Percentiles rank a stretch among this genome's conserved stretches.
Conservation (phyloP, 1,284 basidiomycete genomes). For the Athelia sp. region DNA sequence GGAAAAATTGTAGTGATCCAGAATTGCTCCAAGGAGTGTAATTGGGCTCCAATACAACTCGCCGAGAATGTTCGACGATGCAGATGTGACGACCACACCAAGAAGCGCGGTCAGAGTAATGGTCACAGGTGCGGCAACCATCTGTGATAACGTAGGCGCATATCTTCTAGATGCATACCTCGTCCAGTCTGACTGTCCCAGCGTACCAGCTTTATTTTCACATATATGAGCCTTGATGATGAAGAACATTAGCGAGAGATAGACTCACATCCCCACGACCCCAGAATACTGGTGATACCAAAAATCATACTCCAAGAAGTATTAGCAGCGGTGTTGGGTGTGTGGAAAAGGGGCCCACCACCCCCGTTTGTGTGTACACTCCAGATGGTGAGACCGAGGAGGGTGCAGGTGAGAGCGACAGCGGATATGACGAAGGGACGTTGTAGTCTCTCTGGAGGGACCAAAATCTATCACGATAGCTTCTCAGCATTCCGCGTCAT, state of each 20-base stretch:
- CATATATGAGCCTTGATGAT: neutral
- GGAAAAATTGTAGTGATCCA: neutral
- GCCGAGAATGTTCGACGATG: neutral
- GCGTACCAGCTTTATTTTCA: conserved; percentile 1
- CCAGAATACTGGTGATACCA: conserved; percentile 3
- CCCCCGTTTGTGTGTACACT: conserved; percentile 1
- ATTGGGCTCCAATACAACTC: conserved; percentile 2
- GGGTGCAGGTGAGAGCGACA: conserved; percentile 1
- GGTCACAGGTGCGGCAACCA: conserved; percentile 2
- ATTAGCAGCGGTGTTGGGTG: neutral
- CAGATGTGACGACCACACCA: conserved; percentile 1
- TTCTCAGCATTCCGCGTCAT: neutral
- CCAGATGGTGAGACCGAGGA: conserved; percentile 3
- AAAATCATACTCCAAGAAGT: conserved; percentile 3
- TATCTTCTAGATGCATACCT: conserved; percentile 1
- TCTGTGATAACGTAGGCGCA: conserved; percentile 1
- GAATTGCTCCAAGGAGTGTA: neutral
- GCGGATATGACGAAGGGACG: conserved; percentile 3
- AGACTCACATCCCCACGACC: conserved; percentile 3
- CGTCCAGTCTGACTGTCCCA: conserved; percentile 4
- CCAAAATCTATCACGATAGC: neutral
- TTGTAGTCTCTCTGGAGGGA: conserved; percentile 5
- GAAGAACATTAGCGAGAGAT: neutral
- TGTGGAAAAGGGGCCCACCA: conserved; percentile 4
- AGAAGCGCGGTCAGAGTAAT: conserved; percentile 3